phyloP scores from a whole-genome alignment of 441 rosid genomes.

The Erysimum pusillum region DNA sequence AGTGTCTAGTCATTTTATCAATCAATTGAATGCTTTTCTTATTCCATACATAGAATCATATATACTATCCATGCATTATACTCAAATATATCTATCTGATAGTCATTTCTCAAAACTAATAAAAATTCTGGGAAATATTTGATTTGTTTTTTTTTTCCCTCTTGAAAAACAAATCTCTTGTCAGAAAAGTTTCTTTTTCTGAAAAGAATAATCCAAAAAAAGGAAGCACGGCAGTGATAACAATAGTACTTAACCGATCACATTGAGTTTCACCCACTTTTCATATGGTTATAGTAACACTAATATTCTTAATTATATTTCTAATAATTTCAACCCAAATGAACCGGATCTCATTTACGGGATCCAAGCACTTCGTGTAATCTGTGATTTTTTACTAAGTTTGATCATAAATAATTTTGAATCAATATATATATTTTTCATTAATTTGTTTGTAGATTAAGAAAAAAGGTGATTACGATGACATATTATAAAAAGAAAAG shows the following conservation, averaged over 20 bases:
- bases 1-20: background rate
- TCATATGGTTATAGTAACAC: slow-evolving; percentile 7
- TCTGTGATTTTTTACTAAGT: slow-evolving; percentile 2
- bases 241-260: background rate
- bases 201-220: slow-evolving; percentile 1
- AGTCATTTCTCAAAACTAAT: slow-evolving; percentile 1
- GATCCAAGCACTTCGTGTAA: slow-evolving; percentile 30
- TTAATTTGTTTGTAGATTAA: background rate
- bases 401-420: background rate
- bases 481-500: background rate
- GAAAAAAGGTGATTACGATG: background rate
- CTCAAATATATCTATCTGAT: background rate
- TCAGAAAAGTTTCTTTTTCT: background rate
- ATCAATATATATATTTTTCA: slow-evolving; percentile 2
- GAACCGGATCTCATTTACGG: slow-evolving; percentile 30
- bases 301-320: slow-evolving; percentile 7
- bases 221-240: background rate
- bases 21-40: background rate
- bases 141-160: background rate
- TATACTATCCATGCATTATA: background rate
- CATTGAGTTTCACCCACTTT: slow-evolving; percentile 19
- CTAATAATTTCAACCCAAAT: background rate
- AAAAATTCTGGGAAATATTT: background rate
- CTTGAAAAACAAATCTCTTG: background rate
- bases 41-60: background rate